Percentiles rank a stretch among this genome's conserved stretches.
Evolutionary conservation across 192 early-diverging fungal species (phyloP).

Genomic region (Umbelopsis isabellina): DNA sequence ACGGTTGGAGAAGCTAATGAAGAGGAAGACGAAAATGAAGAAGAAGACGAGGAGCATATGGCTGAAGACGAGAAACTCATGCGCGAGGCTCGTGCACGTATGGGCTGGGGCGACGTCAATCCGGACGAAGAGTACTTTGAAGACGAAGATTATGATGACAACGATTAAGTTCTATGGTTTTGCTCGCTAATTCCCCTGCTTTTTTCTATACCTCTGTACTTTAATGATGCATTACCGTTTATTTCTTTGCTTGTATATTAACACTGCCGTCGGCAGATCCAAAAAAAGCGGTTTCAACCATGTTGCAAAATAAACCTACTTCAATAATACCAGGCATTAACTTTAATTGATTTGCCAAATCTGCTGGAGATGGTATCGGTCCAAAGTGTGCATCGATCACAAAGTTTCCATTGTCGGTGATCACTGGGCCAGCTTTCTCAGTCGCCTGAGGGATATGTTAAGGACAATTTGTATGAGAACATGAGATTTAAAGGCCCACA

Average conservation of each 20-base stretch:
- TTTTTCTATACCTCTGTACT: neutral
- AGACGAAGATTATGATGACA: conserved; percentile 42
- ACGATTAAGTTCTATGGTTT: conserved; percentile 3
- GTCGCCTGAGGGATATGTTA: conserved; percentile 35
- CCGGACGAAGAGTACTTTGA: conserved; percentile 32
- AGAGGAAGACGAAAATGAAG: conserved; percentile 54
- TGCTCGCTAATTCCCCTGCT: neutral
- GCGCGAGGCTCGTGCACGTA: conserved; percentile 21
- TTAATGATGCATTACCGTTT: neutral
- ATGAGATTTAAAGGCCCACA: neutral
- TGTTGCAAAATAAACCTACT: conserved; percentile 13
- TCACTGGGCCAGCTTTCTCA: conserved; percentile 90
- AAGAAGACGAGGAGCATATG: conserved; percentile 46
- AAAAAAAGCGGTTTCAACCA: conserved; percentile 1
- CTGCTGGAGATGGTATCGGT: conserved; percentile 46
- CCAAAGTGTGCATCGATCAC: conserved; percentile 87
- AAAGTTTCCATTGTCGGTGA: conserved; percentile 95
- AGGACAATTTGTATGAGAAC: no score
- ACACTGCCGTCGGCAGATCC: neutral
- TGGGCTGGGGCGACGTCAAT: conserved; percentile 33
- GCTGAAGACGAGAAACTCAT: conserved; percentile 42
- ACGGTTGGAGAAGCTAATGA: conserved; percentile 22
- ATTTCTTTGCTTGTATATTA: neutral
- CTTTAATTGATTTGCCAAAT: neutral
- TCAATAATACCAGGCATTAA: conserved; percentile 17